Evolutionary conservation across 345 rosid species (phyloP).

Genomic region (Citrus inodora): DNA sequence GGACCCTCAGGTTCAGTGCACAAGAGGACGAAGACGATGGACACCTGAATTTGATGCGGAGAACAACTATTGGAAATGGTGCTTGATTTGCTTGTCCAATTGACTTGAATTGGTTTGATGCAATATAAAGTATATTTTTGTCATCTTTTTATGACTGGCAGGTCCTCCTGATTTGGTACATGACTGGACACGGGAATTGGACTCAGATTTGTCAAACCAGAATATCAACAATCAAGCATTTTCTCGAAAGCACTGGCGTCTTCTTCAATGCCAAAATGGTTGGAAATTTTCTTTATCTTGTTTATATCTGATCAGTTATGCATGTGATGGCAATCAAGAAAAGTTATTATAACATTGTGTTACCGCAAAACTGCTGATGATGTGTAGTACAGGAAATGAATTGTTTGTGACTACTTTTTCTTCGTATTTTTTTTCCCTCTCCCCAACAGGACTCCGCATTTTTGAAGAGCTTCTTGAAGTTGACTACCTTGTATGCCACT

Average conservation of each 20-base stretch:
- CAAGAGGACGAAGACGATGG: constrained; percentile 85
- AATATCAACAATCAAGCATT: constrained; percentile 84
- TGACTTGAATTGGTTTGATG: constrained; percentile 18
- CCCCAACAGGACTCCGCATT: constrained; percentile 84
- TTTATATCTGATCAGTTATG: constrained; percentile 12
- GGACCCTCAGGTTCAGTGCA: constrained; percentile 63
- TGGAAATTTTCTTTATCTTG: constrained; percentile 14
- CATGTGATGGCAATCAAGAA: constrained; percentile 7
- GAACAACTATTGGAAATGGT: constrained; percentile 99
- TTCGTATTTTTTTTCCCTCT: constrained; percentile 2
- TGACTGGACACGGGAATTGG: constrained; percentile 92
- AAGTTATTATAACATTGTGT: neutral
- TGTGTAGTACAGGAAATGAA: constrained; percentile 3
- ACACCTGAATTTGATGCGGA: constrained; percentile 53
- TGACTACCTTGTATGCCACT: constrained; percentile 84
- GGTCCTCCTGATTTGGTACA: constrained; percentile 82
- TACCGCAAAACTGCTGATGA: neutral
- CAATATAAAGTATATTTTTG: constrained; percentile 20
- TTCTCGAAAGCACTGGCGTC: constrained; percentile 98
- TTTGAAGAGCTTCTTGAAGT: constrained; percentile 99
- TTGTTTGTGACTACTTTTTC: constrained; percentile 3
- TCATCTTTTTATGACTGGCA: constrained; percentile 30
- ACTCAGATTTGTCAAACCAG: constrained; percentile 67
- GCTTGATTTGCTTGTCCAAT: constrained; percentile 14
- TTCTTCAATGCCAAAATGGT: constrained; percentile 99